Percentiles rank a stretch among this genome's conserved stretches.
These are phyloP conservation scores for Panicum miliaceum DNA, from an alignment of 176 grass and related monocot species.

Conservation along the genomic window DNA sequence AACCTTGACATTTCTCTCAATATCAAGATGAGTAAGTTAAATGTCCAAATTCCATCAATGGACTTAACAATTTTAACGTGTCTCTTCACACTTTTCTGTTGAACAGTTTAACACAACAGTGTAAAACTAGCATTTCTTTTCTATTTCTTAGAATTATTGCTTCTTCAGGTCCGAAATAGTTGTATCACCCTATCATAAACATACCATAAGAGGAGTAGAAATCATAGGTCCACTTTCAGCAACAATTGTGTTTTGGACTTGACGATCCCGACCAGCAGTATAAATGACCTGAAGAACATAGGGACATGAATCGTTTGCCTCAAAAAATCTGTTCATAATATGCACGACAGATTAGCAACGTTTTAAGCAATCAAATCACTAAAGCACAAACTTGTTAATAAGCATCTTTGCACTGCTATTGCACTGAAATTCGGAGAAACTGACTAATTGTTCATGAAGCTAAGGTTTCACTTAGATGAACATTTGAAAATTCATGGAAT, in stretches of 20 bases:
- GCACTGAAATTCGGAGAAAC: conserved; percentile 3
- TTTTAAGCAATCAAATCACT: conserved; percentile 21
- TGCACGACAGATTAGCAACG: conserved; percentile 3
- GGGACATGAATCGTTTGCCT: conserved; percentile 9
- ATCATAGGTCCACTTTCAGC: conserved; percentile 74
- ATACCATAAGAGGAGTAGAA: conserved; percentile 74
- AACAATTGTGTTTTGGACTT: conserved; percentile 77
- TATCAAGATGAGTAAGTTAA: conserved; percentile 24
- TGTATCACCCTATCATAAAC: conserved; percentile 32
- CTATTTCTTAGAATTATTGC: conserved; percentile 12
- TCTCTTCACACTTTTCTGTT: conserved; percentile 20
- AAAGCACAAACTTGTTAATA: conserved; percentile 25
- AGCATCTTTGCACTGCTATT: not conserved
- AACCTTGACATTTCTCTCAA: not conserved
- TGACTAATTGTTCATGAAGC: conserved; percentile 2
- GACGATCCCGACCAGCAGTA: conserved; percentile 81
- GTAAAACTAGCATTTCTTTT: conserved; percentile 21
- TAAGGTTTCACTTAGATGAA: not conserved
- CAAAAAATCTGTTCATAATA: conserved; percentile 16
- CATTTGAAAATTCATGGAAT: not conserved
- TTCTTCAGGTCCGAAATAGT: conserved; percentile 33
- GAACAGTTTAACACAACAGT: conserved; percentile 24
- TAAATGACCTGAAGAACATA: conserved; percentile 74
- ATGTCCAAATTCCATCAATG: not conserved
- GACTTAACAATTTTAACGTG: conserved; percentile 28